These are phyloP conservation scores for Aspergillus olivimuriae DNA, from an alignment of 495 filamentous ascomycete species.

Conservation along the genomic window DNA sequence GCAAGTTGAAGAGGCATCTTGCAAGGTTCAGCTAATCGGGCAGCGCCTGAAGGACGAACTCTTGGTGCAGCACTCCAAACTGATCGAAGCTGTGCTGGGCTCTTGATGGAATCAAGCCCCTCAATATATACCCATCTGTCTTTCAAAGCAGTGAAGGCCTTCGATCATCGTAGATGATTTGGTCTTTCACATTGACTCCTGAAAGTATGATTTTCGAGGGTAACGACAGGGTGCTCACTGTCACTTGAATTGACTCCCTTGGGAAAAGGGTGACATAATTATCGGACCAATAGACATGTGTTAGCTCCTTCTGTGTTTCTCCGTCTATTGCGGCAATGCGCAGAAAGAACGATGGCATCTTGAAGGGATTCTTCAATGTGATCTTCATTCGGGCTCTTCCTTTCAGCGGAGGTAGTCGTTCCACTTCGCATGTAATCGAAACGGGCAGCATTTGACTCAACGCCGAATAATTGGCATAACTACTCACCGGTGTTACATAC, in stretches of 20 bases:
- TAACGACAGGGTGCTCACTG: constrained; percentile 13
- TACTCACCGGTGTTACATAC: constrained; percentile 51
- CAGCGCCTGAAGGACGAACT: constrained; percentile 22
- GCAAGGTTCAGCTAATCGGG: constrained; percentile 24
- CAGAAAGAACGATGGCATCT: constrained; percentile 52
- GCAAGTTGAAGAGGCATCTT: constrained; percentile 19
- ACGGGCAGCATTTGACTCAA: constrained; percentile 36
- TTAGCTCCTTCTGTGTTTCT: constrained; percentile 31
- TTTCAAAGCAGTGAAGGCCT: background rate
- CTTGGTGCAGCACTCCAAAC: constrained; percentile 14
- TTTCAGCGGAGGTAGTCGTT: background rate
- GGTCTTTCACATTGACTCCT: constrained; percentile 11
- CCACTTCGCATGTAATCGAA: constrained; percentile 23
- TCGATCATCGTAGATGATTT: background rate
- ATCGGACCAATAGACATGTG: constrained; percentile 52
- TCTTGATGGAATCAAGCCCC: no score
- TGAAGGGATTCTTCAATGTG: constrained; percentile 45
- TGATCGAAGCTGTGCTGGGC: constrained; percentile 14
- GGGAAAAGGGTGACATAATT: constrained; percentile 61
- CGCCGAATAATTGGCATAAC: constrained; percentile 46
- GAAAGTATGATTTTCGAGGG: constrained; percentile 13
- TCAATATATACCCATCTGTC: background rate
- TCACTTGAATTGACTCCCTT: constrained; percentile 38
- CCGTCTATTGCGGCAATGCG: constrained; percentile 40
- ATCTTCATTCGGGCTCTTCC: constrained; percentile 14